Base-by-base conservation (phyloP, 1,284 basidiomycete genomes). In the Cutaneotrichosporon daszewskae region DNA sequence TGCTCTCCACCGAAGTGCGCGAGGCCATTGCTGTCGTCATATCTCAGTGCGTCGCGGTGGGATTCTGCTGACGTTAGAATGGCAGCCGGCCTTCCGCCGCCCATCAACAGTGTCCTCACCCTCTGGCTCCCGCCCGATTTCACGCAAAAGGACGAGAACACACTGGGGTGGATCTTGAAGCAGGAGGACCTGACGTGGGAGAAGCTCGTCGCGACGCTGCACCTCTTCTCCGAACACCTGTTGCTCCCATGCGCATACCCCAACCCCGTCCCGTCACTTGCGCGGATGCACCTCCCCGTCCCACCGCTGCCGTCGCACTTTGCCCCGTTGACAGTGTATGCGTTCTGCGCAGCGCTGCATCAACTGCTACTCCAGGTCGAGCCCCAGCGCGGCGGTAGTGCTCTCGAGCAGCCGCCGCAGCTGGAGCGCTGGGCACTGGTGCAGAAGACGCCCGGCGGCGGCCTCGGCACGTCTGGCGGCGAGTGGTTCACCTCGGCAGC, bases 401-500 rank as follows among this genome's bases (percentile, higher is more conserved):
- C 35, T 19, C 28, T 39, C 16, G 38, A 40, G n/a, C 20, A 31
- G 13, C 8, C 36, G 14, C 19, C 37, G 6, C 32, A n/a, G 16
- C n/a, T 18, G 16, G 59, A 66, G 42, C 49, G 60, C 35, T 69
- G 66, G 66, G 64, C 58, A 3, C 46, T 69, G 38, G 53, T 64
- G 53, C 65, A 67, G 36, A 64, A 61, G 39, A 57, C 58, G 2
- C 42, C 49, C 13, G 37, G 50, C 6, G 25, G 44, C 34, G 41
- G 51, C 1, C 37, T 50, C 11, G 41, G 49, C 4, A 36, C 39
- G 1, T 38, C 49, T 2, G 45, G 43, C 19, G 60, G 59, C 14
- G 66, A 69, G 31, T 69, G 65, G 64, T 69, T 63, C 39, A 64
- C 65, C 2, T 34, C 55, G 8, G 38, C 40, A n/a, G 64, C 55